These are phyloP conservation scores for Rhipidocladum racemiflorum DNA, from an alignment of 176 grass and related monocot genomes.

Conservation along the genomic window DNA sequence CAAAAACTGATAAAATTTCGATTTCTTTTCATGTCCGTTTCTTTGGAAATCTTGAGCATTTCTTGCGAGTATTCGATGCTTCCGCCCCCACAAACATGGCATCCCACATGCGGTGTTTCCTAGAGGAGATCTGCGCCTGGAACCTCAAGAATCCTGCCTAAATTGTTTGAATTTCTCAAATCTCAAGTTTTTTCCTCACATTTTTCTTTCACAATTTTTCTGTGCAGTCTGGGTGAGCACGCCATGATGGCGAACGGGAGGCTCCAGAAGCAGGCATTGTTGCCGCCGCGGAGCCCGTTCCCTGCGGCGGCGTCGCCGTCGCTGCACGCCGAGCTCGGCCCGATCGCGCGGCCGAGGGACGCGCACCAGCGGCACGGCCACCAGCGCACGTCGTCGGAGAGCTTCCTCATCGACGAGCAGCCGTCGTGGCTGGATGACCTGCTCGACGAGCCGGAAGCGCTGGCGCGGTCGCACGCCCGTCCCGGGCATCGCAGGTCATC, in stretches of 20 bases:
- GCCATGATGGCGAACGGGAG: slow-evolving; percentile 46
- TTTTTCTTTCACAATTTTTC: not conserved
- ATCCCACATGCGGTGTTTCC: not conserved
- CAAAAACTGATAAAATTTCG: not conserved
- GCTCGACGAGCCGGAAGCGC: slow-evolving; percentile 64
- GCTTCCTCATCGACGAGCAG: slow-evolving; percentile 82
- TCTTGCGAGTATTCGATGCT: slow-evolving; percentile 1
- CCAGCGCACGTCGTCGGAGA: slow-evolving; percentile 75
- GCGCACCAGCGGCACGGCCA: slow-evolving; percentile 46
- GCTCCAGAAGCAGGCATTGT: slow-evolving; percentile 46
- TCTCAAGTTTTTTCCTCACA: not conserved
- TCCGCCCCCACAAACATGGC: not conserved
- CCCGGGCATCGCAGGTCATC: slow-evolving; percentile 73
- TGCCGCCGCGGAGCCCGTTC: slow-evolving; percentile 49
- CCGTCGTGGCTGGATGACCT: slow-evolving; percentile 95
- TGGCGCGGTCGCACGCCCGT: slow-evolving; percentile 29
- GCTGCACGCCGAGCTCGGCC: slow-evolving; percentile 30
- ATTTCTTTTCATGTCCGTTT: not conserved
- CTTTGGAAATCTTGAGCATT: not conserved
- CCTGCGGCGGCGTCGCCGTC: slow-evolving; percentile 5
- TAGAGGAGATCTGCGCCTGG: slow-evolving; percentile 27
- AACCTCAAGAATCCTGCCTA: not conserved
- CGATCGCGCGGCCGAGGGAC: slow-evolving; percentile 42
- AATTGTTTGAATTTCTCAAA: slow-evolving; percentile 35
- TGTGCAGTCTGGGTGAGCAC: slow-evolving; percentile 18